Base-by-base conservation (phyloP, 257 asterid species). In the Gentiana dahurica region DNA sequence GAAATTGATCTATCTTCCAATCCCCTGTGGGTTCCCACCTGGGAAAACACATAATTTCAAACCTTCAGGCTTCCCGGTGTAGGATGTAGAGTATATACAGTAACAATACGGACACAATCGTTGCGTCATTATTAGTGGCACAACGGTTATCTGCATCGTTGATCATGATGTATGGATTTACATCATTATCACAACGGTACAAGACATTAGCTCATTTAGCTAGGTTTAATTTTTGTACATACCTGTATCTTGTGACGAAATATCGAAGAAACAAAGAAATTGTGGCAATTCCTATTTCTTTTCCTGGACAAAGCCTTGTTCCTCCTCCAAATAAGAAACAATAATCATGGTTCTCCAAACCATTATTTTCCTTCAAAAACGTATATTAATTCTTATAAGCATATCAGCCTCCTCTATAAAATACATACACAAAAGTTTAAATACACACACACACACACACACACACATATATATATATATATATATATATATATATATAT, bases 11-110 rank as follows among this genome's bases (percentile, higher is more conserved):
- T 12, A 89, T 76, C 64, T 59, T 71, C 35, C 75, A 73, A 45
- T 72, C 86, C 64, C 83, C 93, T n/a, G 80, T 52, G 67, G 79
- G 94, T 68, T 89, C 81, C 93, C 94, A 86, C 55, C 97, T 89
- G 77, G 0, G 9, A n/a, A 33, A 51, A 44, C 58, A 54, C 4
- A 34, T 5, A 53, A 47, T 62, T 12, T 11, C n/a, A 41, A 49
- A 38, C 12, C 1, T 24, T 3, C 39, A 55, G 9, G 3, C 8
- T 32, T 24, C 12, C 1, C 3, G 46, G 15, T 41, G 24, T 33
- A 12, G 8, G 34, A 8, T 12, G 7, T 32, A 36, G 24, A 24
- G 24, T 24, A 24, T 24, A 24, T 24, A 24, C 24, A 24, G 24
- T 24, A 24, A 24, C 24, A 24, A 24, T 24, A 24, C 24, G 24